Evolutionary conservation across 1,284 basidiomycete genomes (phyloP), one percentile per base, ranked within the genome.

Genomic region (Xerocomus amazonicus): DNA sequence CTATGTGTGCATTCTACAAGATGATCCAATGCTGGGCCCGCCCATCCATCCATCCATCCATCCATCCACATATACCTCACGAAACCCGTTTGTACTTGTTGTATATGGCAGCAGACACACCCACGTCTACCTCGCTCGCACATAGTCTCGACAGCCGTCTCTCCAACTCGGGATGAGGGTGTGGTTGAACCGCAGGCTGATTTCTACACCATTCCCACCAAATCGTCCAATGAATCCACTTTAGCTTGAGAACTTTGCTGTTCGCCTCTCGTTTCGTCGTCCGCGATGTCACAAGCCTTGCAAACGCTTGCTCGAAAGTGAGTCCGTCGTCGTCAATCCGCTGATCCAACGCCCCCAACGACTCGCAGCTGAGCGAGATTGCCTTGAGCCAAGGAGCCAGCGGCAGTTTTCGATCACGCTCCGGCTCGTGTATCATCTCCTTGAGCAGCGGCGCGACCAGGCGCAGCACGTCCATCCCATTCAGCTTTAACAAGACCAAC

Each of bases 31-130:
- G 16, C 51, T 48, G 48, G 48, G 16, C 60, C 60, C 26, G 58
- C 54, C 60, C 54, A 52, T 13, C 19, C 19, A 23, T 23, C 19
- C 19, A 23, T 23, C 19, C 6, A 23, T 6, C n/a, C 27, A 6
- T 19, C 8, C n/a, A 3, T 27, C 23, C 4, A 26, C 13, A 5
- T 8, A 23, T 5, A 8, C n/a, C n/a, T 41, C 51, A 63, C 1
- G 62, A 63, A 10, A 63, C 62, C 6, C 62, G 65, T 45, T 63
- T 63, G 52, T 63, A 63, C 52, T 62, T 63, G 55, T 63, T 63
- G 43, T 63, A 63, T 4, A 63, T 55, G 0, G 62, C 62, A 0
- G 56, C 41, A 19, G 65, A 67, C 28, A 67, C 62, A 1, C 62
- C 62, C n/a, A 63, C 62, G 14, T 63, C 62, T 2, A 63, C 63